A percentile compares a stretch with the other conserved stretches of the same genome.
Conservation (phyloP, 2,329 filamentous ascomycete genomes). For the Cladophialophora yegresii region DNA sequence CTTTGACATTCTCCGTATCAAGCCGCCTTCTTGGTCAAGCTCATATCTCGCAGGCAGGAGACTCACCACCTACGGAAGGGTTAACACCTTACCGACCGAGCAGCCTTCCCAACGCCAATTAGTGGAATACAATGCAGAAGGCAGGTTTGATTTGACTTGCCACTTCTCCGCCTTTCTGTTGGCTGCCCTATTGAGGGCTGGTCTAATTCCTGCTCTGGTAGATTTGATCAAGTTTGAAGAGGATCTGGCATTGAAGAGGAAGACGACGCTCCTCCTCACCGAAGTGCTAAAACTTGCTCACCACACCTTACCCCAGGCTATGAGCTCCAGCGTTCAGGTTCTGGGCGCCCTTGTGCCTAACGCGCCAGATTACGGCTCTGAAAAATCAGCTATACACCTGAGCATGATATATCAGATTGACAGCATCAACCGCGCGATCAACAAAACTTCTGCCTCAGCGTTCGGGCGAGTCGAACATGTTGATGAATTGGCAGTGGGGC, state of each 20-base stretch:
- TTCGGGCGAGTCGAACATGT: slow-evolving; percentile 46
- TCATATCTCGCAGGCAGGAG: slow-evolving; percentile 91
- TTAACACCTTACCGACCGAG: slow-evolving; percentile 75
- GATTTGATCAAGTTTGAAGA: slow-evolving; percentile 53
- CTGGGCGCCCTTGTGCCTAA: slow-evolving; percentile 81
- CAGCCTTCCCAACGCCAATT: slow-evolving; percentile 55
- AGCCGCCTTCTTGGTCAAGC: slow-evolving; percentile 90
- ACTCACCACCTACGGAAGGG: slow-evolving; percentile 93
- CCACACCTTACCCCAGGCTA: slow-evolving; percentile 75
- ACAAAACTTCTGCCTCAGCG: slow-evolving; percentile 57
- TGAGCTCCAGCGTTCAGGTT: slow-evolving; percentile 83
- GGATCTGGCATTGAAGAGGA: slow-evolving; percentile 68
- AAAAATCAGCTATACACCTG: slow-evolving; percentile 76
- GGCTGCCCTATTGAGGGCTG: slow-evolving; percentile 79
- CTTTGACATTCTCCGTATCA: slow-evolving; percentile 82
- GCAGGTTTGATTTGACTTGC: slow-evolving; percentile 81
- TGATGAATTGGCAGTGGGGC: slow-evolving; percentile 37
- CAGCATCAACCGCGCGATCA: slow-evolving; percentile 90
- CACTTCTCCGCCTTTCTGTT: slow-evolving; percentile 91
- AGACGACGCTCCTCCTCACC: slow-evolving; percentile 85
- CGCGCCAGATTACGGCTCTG: slow-evolving; percentile 69
- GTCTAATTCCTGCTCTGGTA: slow-evolving; percentile 58
- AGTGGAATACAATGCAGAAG: slow-evolving; percentile 63
- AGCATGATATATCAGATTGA: slow-evolving; percentile 97
- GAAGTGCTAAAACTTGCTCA: slow-evolving; percentile 89